Evolutionary conservation across 257 asterid species (phyloP).

Genomic region (Catharanthus roseus): DNA sequence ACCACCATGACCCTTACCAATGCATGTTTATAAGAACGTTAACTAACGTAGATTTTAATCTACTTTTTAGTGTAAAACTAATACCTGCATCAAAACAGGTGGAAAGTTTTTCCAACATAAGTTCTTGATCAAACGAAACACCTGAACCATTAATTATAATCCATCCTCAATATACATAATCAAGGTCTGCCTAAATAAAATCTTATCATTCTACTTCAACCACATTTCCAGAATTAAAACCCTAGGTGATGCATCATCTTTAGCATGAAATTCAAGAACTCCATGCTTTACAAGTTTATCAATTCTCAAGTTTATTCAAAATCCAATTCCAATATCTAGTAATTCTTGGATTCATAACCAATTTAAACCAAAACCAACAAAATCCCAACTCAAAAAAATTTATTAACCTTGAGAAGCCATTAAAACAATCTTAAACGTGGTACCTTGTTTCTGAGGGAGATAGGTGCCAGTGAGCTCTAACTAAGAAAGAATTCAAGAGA

Average conservation of each 20-base stretch:
- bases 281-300: neutral
- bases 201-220: neutral
- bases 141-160: neutral
- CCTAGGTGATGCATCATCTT: neutral
- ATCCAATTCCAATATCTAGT: neutral
- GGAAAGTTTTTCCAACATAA: neutral
- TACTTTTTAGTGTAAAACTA: neutral
- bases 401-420: neutral
- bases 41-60: neutral
- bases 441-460: neutral
- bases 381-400: neutral
- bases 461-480: neutral
- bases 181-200: neutral
- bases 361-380: neutral
- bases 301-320: too few species aligned
- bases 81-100: too few species aligned
- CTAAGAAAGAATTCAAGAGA: neutral
- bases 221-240: neutral
- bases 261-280: neutral
- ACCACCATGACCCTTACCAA: neutral
- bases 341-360: neutral
- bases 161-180: neutral
- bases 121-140: neutral
- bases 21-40: neutral
- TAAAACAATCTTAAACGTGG: neutral